Percentiles rank a stretch among this genome's conserved stretches.
These are phyloP conservation scores for Yarrowia deformans DNA, from an alignment of 805 yeast species.

Conservation along the genomic window DNA sequence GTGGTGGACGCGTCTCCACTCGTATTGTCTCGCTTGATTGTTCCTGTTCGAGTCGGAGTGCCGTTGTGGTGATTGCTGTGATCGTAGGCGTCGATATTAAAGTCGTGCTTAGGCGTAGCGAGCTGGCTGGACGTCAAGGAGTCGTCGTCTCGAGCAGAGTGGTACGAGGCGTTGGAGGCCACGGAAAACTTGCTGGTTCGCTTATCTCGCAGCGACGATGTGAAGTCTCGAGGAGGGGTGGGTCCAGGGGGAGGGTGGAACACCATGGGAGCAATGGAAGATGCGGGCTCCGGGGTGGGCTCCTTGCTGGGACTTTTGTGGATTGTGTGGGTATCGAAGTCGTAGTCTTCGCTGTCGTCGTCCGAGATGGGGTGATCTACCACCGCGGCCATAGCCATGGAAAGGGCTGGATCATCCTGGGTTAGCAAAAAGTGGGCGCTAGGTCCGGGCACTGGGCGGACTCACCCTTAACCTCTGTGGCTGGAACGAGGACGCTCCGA, in stretches of 20 bases:
- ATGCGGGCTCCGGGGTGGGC: conserved; percentile 15
- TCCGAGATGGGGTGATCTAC: conserved; percentile 31
- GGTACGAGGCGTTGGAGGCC: conserved; percentile 26
- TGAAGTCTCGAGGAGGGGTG: conserved; percentile 22
- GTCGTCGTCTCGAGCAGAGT: conserved; percentile 21
- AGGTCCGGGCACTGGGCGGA: background rate
- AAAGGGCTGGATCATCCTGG: conserved; percentile 30
- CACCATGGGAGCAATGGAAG: conserved; percentile 10
- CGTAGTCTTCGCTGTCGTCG: conserved; percentile 25
- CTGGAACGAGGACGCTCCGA: conserved; percentile 11
- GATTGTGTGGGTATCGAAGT: background rate
- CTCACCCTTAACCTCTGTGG: background rate
- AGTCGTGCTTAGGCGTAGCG: conserved; percentile 21
- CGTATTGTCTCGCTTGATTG: background rate
- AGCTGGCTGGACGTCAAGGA: conserved; percentile 2
- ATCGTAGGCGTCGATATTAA: conserved; percentile 10
- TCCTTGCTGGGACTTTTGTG: conserved; percentile 7
- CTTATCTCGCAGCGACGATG: conserved; percentile 7
- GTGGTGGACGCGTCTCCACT: background rate
- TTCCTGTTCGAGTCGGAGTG: conserved; percentile 6
- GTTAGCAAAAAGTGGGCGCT: conserved; percentile 6
- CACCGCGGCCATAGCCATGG: conserved; percentile 26
- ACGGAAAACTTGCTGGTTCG: conserved; percentile 19
- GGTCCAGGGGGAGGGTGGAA: conserved; percentile 17
- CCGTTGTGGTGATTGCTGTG: conserved; percentile 13